phyloP scores from a whole-genome alignment of 202 grass and related monocot genomes.

The Saccharum hybrid region DNA sequence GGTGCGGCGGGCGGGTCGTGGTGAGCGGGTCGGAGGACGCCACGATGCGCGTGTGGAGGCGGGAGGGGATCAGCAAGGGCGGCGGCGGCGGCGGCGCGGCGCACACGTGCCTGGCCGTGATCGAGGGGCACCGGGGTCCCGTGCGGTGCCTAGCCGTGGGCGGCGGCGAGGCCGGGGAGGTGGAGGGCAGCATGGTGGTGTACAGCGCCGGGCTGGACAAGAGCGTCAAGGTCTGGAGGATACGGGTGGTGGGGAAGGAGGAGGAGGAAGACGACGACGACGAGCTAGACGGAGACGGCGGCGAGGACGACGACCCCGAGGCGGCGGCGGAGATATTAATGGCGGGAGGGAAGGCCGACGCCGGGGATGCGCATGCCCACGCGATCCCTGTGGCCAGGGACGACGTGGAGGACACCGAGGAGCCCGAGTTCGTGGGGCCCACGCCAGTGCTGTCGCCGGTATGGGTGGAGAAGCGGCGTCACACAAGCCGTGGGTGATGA shows the following conservation, averaged over 20 bases:
- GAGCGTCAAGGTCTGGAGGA: constrained; percentile 94
- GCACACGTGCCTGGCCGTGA: constrained; percentile 86
- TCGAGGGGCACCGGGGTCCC: constrained; percentile 79
- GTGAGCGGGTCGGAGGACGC: constrained; percentile 87
- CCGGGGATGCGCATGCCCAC: background rate
- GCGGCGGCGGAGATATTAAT: constrained; percentile 31
- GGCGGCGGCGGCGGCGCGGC: background rate
- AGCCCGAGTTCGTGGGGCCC: constrained; percentile 39
- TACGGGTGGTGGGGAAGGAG: constrained; percentile 63
- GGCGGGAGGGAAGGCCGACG: constrained; percentile 48
- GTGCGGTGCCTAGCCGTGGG: constrained; percentile 75
- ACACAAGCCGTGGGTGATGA: constrained; percentile 62
- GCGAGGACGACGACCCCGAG: background rate
- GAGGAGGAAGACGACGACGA: constrained; percentile 48
- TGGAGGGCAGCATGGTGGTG: constrained; percentile 73
- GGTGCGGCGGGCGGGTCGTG: constrained; percentile 58
- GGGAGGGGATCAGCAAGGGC: constrained; percentile 16
- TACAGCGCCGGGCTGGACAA: constrained; percentile 83
- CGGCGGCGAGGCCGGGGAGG: constrained; percentile 63
- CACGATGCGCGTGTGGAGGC: constrained; percentile 84
- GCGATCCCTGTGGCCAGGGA: background rate
- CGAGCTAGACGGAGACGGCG: constrained; percentile 7
- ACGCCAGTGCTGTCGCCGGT: constrained; percentile 82
- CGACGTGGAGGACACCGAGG: constrained; percentile 36
- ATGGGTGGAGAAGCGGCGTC: constrained; percentile 78